Evolutionary conservation across 2,329 filamentous ascomycete genomes (phyloP).

Genomic region (Aspergillus melleus): DNA sequence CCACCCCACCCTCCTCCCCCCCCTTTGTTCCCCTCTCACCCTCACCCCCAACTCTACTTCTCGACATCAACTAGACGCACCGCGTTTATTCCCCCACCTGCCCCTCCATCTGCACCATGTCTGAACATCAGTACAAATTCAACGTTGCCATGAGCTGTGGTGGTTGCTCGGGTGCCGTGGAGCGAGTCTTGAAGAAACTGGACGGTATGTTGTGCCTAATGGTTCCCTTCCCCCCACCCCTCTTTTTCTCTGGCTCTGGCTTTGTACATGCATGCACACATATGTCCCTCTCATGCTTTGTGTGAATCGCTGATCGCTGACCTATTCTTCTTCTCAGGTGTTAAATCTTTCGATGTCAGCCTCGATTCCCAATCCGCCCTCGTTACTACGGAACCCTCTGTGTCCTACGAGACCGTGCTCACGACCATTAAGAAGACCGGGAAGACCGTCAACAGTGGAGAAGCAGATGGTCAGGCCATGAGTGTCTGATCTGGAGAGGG

Average conservation of each 20-base stretch:
- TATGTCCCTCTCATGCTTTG: neutral
- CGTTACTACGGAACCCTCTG: conserved; percentile 66
- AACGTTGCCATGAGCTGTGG: conserved; percentile 91
- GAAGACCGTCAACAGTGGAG: conserved; percentile 76
- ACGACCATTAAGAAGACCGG: conserved; percentile 92
- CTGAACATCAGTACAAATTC: conserved; percentile 91
- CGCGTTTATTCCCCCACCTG: neutral
- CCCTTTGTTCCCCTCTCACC: neutral
- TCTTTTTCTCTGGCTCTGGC: neutral
- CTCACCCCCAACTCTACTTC: neutral
- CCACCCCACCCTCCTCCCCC: neutral
- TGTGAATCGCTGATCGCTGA: neutral
- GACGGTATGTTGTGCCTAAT: conserved; percentile 61
- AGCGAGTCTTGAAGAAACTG: conserved; percentile 87
- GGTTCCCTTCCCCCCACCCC: conserved; percentile 1
- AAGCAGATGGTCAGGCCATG: conserved; percentile 45
- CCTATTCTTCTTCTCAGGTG: conserved; percentile 55
- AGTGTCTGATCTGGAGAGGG: conserved; percentile 28
- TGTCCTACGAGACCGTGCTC: conserved; percentile 79
- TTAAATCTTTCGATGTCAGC: conserved; percentile 82
- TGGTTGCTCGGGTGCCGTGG: conserved; percentile 92
- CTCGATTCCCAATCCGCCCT: conserved; percentile 83
- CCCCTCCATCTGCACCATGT: conserved; percentile 45
- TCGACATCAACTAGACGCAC: neutral
- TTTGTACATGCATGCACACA: neutral